Evolutionary conservation across 352 stramenopile genomes (phyloP).

Genomic region (Globisporangium solare): DNA sequence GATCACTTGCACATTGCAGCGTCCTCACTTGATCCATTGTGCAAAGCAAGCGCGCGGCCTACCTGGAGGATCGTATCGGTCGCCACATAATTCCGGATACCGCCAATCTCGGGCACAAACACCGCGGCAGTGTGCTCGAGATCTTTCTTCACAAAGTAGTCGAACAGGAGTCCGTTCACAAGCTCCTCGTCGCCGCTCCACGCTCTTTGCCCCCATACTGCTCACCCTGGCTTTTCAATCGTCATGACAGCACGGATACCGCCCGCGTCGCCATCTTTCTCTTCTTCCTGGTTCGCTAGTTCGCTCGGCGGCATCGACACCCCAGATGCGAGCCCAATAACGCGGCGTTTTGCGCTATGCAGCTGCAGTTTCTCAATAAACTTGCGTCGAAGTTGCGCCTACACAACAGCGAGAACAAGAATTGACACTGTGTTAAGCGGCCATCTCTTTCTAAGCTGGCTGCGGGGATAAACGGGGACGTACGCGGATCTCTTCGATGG

Average conservation of each 20-base stretch:
- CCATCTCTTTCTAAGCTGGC: background rate
- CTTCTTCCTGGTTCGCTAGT: no score
- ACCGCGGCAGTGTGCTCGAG: slow-evolving; percentile 63
- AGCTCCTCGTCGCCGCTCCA: slow-evolving; percentile 44
- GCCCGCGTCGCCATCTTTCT: background rate
- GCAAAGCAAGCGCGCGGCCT: background rate
- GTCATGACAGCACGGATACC: background rate
- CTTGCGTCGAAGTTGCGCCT: slow-evolving; percentile 59
- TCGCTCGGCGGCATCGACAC: background rate
- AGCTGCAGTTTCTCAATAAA: slow-evolving; percentile 73
- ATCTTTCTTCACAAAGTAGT: slow-evolving; percentile 42
- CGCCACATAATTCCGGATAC: slow-evolving; percentile 34
- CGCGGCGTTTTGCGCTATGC: slow-evolving; percentile 16
- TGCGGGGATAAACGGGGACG: background rate
- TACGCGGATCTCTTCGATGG: slow-evolving; percentile 59
- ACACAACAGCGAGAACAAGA: background rate
- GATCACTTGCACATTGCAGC: background rate
- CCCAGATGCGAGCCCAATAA: background rate
- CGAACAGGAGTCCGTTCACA: slow-evolving; percentile 50
- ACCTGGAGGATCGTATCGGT: slow-evolving; percentile 43
- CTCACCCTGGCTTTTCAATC: background rate
- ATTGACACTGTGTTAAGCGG: background rate
- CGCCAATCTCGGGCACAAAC: slow-evolving; percentile 66
- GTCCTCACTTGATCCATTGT: background rate
- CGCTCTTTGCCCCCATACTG: slow-evolving; percentile 3